Percentiles rank a stretch among this genome's conserved stretches.
phyloP scores from a whole-genome alignment of 306 rosid genomes.

The Calophaca sinica region DNA sequence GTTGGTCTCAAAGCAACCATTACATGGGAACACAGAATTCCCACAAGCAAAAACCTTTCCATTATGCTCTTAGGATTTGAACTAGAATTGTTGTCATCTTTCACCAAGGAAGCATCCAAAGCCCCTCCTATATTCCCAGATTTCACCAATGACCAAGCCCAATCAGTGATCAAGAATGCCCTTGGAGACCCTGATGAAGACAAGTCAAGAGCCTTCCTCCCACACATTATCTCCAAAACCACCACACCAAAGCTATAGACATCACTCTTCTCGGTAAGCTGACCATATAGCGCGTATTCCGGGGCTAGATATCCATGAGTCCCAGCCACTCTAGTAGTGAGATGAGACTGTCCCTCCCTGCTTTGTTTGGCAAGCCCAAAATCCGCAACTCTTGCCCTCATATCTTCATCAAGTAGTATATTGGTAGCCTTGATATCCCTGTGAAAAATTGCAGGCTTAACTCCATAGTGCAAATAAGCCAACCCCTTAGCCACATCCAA shows the following conservation, averaged over 20 bases:
- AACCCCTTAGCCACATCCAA: conserved; percentile 93
- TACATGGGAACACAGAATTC: conserved; percentile 89
- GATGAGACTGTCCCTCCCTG: conserved; percentile 96
- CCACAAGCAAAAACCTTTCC: conserved; percentile 88
- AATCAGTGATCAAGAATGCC: conserved; percentile 88
- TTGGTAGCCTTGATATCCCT: conserved; percentile 96
- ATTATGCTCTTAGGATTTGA: conserved; percentile 87
- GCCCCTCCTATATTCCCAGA: conserved; percentile 71
- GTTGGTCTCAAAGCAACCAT: conserved; percentile 97
- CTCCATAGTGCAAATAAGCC: conserved; percentile 93
- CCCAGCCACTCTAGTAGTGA: conserved; percentile 97
- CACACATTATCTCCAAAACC: conserved; percentile 95
- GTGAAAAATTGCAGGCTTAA: conserved; percentile 90
- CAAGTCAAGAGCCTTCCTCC: conserved; percentile 90
- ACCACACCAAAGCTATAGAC: conserved; percentile 99
- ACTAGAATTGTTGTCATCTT: conserved; percentile 56
- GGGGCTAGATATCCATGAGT: conserved; percentile 98
- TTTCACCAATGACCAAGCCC: conserved; percentile 96
- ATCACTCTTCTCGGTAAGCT: conserved; percentile 96
- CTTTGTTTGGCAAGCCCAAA: conserved; percentile 94
- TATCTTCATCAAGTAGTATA: conserved; percentile 82
- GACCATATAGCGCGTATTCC: conserved; percentile 94
- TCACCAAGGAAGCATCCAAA: conserved; percentile 63
- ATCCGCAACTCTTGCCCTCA: conserved; percentile 95
- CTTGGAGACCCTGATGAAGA: conserved; percentile 68